Evolutionary conservation across 2,329 filamentous ascomycete species (phyloP).

Genomic region (Cladobotryum mycophilum): DNA sequence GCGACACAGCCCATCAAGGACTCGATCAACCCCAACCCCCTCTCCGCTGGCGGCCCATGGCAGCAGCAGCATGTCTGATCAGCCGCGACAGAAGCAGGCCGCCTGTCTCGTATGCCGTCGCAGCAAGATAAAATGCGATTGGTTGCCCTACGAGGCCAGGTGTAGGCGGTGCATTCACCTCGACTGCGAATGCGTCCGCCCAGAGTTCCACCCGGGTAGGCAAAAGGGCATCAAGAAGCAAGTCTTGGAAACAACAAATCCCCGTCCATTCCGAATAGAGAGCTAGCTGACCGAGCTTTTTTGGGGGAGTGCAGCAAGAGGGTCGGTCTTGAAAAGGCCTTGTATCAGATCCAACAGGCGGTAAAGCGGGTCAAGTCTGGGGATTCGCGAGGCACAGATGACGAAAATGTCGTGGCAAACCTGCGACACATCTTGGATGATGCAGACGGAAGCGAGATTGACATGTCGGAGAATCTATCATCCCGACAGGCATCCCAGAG

Average conservation of each 20-base stretch:
- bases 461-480: constrained; percentile 11
- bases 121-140: constrained; percentile 63
- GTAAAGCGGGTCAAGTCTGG: constrained; percentile 48
- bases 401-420: constrained; percentile 39
- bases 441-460: constrained; percentile 15
- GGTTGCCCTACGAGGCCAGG: constrained; percentile 41
- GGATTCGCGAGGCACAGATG: constrained; percentile 34
- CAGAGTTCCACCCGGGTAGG: constrained; percentile 65
- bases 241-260: constrained; percentile 17
- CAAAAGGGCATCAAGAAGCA: constrained; percentile 75
- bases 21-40: not conserved
- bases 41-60: not conserved
- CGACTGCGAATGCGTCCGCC: constrained; percentile 57
- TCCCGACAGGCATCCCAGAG: constrained; percentile 23
- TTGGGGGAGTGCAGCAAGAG: constrained; percentile 50
- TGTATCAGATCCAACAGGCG: constrained; percentile 68
- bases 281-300: no score
- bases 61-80: constrained; percentile 21
- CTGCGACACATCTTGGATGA: constrained; percentile 35
- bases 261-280: not conserved
- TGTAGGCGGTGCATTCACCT: constrained; percentile 58
- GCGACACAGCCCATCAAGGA: no score
- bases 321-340: constrained; percentile 66
- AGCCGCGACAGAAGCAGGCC: constrained; percentile 33
- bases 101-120: constrained; percentile 59